A percentile compares a stretch with the other conserved stretches of the same genome.
Conservation (phyloP, 164 flowering plant species). For the Litsea cubeba region DNA sequence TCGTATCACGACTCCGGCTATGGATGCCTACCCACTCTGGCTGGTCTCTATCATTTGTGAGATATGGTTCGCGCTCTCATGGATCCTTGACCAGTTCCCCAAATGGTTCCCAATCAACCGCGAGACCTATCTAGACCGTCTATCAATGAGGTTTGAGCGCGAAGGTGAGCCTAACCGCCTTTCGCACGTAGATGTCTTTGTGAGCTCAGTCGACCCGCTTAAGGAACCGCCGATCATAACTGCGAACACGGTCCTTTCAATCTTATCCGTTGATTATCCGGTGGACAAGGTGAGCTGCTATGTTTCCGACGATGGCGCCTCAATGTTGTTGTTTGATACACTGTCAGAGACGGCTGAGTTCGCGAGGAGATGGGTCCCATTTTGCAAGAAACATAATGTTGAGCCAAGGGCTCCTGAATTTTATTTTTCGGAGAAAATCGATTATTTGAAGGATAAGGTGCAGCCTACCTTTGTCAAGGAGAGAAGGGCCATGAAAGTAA, state of each 20-base stretch:
- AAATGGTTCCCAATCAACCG: slow-evolving; percentile 87
- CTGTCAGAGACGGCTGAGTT: slow-evolving; percentile 55
- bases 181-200: slow-evolving; percentile 44
- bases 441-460: slow-evolving; percentile 59
- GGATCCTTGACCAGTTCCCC: slow-evolving; percentile 98
- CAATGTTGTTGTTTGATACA: slow-evolving; percentile 55
- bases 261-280: slow-evolving; percentile 54
- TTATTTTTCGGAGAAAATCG: slow-evolving; percentile 55
- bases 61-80: slow-evolving; percentile 87
- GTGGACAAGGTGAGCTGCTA: slow-evolving; percentile 56
- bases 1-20: slow-evolving; percentile 73
- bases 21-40: slow-evolving; percentile 85
- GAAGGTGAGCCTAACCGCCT: slow-evolving; percentile 51
- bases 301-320: slow-evolving; percentile 67
- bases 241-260: slow-evolving; percentile 58
- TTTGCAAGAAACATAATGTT: slow-evolving; percentile 58
- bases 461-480: slow-evolving; percentile 59
- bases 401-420: slow-evolving; percentile 64
- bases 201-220: slow-evolving; percentile 52
- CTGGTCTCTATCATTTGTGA: slow-evolving; percentile 89
- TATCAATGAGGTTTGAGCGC: slow-evolving; percentile 74
- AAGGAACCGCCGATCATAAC: slow-evolving; percentile 68
- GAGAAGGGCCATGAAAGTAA: slow-evolving; percentile 62
- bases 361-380: slow-evolving; percentile 77
- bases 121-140: slow-evolving; percentile 84